Base-by-base conservation (phyloP, 2,329 filamentous ascomycete species). In the Neoscytalidium dimidiatum region DNA sequence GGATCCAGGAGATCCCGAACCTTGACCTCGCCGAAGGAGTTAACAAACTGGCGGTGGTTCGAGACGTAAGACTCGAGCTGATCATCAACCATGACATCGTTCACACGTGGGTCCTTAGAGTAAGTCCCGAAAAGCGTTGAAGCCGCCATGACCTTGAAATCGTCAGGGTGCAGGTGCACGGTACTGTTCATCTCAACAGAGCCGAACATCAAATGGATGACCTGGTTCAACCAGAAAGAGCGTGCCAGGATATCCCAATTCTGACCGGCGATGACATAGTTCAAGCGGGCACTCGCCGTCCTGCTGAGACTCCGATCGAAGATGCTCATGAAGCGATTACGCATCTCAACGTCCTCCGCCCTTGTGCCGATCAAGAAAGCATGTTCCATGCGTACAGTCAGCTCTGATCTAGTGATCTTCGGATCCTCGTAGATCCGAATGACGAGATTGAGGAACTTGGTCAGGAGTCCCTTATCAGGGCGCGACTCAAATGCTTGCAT, bases 391-490 rank as follows among this genome's bases (percentile, higher is more conserved):
- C 96, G 88, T 9, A 99, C 96, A 0, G 95, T 98, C 62, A 99
- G 85, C 78, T 99, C 95, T 0, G 94, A 97, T 33, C 94, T 87
- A 0, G 94, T 93, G 68, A 99, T 95, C 79, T 96, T 97, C 0
- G 93, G 92, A 72, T 99, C 95, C 74, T 99, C 96, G 75, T 99
- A 99, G 66, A 99, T 97, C 56, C 94, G 89, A 70, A 99, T 96
- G 28, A 99, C 95, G 28, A 99, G 87, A 69, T 98, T 92, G 66
- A 99, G 83, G 81, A 98, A 99, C 74, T 94, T 94, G 70, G 90
- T 93, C 65, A 99, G 84, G 80, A 99, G 89, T 0, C 90, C 92
- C 33, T 89, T 87, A 74, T 98, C 94, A 29, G 85, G 81, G 43
- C 95, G 87, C 65, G 92, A 88, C 78, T 99, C 95, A 70, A 99